Evolutionary conservation across 2,329 filamentous ascomycete species (phyloP).

Genomic region (Pezicula neosporulosa): DNA sequence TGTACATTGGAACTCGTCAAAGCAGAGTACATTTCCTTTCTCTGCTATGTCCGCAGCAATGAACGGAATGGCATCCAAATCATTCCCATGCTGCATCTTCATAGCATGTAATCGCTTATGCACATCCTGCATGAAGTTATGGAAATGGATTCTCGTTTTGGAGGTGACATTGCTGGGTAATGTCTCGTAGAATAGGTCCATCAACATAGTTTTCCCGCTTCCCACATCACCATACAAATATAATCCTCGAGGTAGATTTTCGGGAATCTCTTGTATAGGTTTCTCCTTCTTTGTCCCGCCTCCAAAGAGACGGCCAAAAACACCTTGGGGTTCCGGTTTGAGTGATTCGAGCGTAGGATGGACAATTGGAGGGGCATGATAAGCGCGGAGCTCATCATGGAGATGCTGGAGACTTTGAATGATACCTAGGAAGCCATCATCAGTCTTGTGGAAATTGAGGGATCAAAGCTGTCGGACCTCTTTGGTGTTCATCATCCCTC

Average conservation of each 20-base stretch:
- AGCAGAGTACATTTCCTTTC: constrained; percentile 82
- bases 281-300: constrained; percentile 32
- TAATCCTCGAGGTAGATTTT: constrained; percentile 78
- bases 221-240: constrained; percentile 97
- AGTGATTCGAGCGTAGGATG: constrained; percentile 74
- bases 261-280: constrained; percentile 52
- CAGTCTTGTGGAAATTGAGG: not conserved
- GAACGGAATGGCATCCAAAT: constrained; percentile 86
- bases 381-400: constrained; percentile 75
- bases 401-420: constrained; percentile 87
- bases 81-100: constrained; percentile 84
- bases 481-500: constrained; percentile 85
- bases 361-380: constrained; percentile 69
- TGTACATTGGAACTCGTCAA: constrained; percentile 98
- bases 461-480: constrained; percentile 51
- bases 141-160: constrained; percentile 95
- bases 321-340: constrained; percentile 47
- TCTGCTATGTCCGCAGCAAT: constrained; percentile 93
- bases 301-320: constrained; percentile 62
- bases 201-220: constrained; percentile 98
- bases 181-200: constrained; percentile 97
- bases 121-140: constrained; percentile 99
- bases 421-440: constrained; percentile 55
- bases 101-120: constrained; percentile 87
- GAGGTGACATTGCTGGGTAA: constrained; percentile 73